Evolutionary conservation across 768 basidiomycete species (phyloP).

Genomic region (Ramaria sp.): DNA sequence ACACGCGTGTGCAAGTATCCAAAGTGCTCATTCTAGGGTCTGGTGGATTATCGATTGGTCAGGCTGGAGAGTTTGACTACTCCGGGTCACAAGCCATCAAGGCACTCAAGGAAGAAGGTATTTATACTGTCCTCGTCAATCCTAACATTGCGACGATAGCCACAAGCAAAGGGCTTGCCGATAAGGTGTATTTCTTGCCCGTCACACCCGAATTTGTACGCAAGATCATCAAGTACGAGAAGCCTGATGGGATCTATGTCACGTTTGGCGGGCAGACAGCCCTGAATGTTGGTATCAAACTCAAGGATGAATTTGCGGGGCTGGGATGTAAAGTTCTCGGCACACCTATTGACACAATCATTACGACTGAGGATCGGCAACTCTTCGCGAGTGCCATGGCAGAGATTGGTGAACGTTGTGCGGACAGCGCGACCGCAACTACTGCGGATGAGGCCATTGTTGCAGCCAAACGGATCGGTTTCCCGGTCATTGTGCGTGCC

Average conservation of each 20-base stretch:
- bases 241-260: conserved; percentile 97
- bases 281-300: conserved; percentile 90
- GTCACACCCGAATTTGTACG: conserved; percentile 97
- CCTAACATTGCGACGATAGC: conserved; percentile 99
- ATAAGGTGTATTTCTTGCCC: conserved; percentile 99
- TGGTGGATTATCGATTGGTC: conserved; percentile 95
- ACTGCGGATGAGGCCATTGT: conserved; percentile 71
- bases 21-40: conserved; percentile 98
- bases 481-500: conserved; percentile 92
- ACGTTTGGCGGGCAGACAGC: conserved; percentile 99
- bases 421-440: conserved; percentile 81
- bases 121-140: conserved; percentile 97
- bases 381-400: conserved; percentile 91
- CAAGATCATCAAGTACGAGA: conserved; percentile 97
- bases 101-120: conserved; percentile 96
- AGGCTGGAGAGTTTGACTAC: conserved; percentile 99
- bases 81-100: conserved; percentile 99
- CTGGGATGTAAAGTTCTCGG: conserved; percentile 91
- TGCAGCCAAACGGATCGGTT: conserved; percentile 81
- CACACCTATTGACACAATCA: conserved; percentile 94
- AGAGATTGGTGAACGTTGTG: conserved; percentile 92
- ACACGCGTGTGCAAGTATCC: conserved; percentile 65
- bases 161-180: conserved; percentile 92
- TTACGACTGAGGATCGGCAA: conserved; percentile 93
- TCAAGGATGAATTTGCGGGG: conserved; percentile 90